Evolutionary conservation across 805 yeast genomes (phyloP).

Genomic region (Metschnikowia arizonensis): DNA sequence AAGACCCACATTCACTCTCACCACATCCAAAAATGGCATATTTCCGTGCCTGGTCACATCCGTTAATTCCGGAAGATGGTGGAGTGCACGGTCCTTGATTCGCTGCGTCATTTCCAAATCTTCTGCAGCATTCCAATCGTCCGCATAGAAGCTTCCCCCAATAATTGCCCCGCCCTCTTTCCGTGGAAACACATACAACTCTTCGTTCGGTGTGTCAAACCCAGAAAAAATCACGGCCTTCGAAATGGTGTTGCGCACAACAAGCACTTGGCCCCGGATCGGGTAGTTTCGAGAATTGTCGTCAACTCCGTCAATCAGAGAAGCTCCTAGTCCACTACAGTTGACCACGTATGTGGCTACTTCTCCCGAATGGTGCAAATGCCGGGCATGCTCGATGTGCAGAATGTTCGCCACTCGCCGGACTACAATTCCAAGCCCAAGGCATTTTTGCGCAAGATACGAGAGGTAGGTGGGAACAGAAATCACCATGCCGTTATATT

Average conservation of each 20-base stretch:
- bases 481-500: conserved; percentile 53
- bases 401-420: conserved; percentile 36
- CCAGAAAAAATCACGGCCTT: conserved; percentile 32
- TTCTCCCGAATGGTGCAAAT: conserved; percentile 12
- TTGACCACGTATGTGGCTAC: conserved; percentile 51
- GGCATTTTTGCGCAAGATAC: conserved; percentile 46
- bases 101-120: conserved; percentile 47
- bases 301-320: conserved; percentile 41
- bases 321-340: conserved; percentile 52
- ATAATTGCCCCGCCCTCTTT: conserved; percentile 60
- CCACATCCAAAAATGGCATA: conserved; percentile 28
- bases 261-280: conserved; percentile 57
- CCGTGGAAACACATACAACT: conserved; percentile 61
- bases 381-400: conserved; percentile 46
- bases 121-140: conserved; percentile 13
- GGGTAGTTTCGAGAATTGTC: conserved; percentile 43
- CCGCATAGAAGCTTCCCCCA: conserved; percentile 46
- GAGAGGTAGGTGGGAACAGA: conserved; percentile 55
- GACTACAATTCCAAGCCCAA: conserved; percentile 46
- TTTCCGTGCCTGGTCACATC: conserved; percentile 25
- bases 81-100: conserved; percentile 42
- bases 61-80: conserved; percentile 37
- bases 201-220: conserved; percentile 38
- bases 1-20: conserved; percentile 34
- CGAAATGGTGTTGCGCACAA: conserved; percentile 42